Base-by-base conservation (phyloP, 2,329 filamentous ascomycete species). In the Plenodomus lindquistii region DNA sequence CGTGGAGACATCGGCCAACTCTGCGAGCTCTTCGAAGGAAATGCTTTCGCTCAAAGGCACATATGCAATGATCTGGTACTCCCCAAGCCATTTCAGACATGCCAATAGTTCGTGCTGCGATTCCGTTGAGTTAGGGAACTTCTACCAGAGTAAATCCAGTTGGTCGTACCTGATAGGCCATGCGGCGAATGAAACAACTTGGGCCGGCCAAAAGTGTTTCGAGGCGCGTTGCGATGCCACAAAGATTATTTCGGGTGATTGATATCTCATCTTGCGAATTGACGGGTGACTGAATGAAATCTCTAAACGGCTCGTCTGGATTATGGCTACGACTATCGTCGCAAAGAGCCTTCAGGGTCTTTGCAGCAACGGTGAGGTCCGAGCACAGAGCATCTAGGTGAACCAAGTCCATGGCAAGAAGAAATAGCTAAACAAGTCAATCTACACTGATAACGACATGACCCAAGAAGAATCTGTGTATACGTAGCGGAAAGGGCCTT, bases 11-110 rank as follows among this genome's bases (percentile, higher is more conserved):
- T 64, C 66, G 2, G 69, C 52, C 3, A 79, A 54, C 15, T 76
- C 71, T 4, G 77, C 75, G 1, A 79, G 53, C 40, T 79, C 77
- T 29, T 70, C 64, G 39, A 69, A 54, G 1, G 66, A 53, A 8
- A 76, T 67, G 35, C 57, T 72, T 18, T 63, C 70, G 4, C 39
- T 44, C 1, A 74, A 57, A 1, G 77, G 77, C n/a, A 80, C 73
- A 52, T 66, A 78, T 3, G 74, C 74, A 0, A 77, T 67, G 3
- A 79, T 61, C 42, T 78, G 75, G 48, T 75, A 75, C 11, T 79
- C 72, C 5, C 67, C 72, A 13, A 79, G 64, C 77, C 75, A 79
- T 50, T 69, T 67, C 6, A 77, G 48, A 40, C 74, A 77, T 2
- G 72, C 68, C 11, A 75, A 65, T 2, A 74, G 37, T 53, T 74